Percentiles rank a stretch among this genome's conserved stretches.
Evolutionary conservation across 371 early-diverging fungal genomes (phyloP).

Genomic region (Mucor irregularis): DNA sequence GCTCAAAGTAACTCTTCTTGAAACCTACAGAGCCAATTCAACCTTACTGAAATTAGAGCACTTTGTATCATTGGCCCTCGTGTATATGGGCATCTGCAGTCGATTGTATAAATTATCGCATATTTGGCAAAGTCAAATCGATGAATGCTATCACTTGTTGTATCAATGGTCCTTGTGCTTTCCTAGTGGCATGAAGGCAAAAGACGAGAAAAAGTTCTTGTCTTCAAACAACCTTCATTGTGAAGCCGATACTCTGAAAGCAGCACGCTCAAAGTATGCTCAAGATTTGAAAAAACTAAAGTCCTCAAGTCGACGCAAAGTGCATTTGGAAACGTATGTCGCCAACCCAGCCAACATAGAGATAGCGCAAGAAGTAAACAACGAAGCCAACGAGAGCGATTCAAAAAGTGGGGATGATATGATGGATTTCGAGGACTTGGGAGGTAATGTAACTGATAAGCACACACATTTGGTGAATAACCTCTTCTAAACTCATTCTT

Average conservation of each 20-base stretch:
- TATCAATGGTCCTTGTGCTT: conserved; percentile 34
- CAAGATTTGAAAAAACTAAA: conserved; percentile 3
- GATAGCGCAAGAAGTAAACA: conserved; percentile 11
- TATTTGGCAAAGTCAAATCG: conserved; percentile 29
- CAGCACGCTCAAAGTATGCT: conserved; percentile 5
- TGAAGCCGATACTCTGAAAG: conserved; percentile 11
- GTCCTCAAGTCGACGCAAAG: conserved; percentile 12
- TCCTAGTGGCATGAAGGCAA: conserved; percentile 34
- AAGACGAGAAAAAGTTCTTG: conserved; percentile 11
- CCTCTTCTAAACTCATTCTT: too few species aligned
- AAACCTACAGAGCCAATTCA: conserved; percentile 37
- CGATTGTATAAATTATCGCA: conserved; percentile 32
- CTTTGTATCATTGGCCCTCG: conserved; percentile 37
- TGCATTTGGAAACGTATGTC: conserved; percentile 21
- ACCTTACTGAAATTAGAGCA: conserved; percentile 35
- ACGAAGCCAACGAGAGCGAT: conserved; percentile 4
- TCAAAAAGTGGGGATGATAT: background rate
- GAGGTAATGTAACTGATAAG: conserved; percentile 12
- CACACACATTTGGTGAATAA: background rate
- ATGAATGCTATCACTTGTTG: conserved; percentile 37
- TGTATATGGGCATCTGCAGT: conserved; percentile 38
- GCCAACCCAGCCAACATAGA: conserved; percentile 15
- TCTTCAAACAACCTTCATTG: conserved; percentile 7
- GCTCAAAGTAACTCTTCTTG: conserved; percentile 30
- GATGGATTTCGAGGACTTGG: conserved; percentile 22